Evolutionary conservation across 2,329 filamentous ascomycete genomes (phyloP), one percentile per base, ranked within the genome.

Genomic region (Colletotrichum plurivorum): DNA sequence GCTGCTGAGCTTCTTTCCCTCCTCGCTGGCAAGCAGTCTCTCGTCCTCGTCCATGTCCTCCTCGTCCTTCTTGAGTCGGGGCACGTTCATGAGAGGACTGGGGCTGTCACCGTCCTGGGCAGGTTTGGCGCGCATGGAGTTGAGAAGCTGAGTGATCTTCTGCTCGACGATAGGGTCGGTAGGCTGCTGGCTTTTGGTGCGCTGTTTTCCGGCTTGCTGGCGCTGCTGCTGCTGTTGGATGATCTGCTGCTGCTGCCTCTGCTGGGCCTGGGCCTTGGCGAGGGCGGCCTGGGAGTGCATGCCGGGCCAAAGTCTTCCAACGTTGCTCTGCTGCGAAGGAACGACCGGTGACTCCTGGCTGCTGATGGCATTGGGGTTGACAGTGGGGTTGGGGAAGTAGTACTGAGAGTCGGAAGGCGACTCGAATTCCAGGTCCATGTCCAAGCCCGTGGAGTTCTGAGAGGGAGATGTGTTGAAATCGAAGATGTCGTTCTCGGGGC

Each of bases 31-130:
- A 22, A 98, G 86, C 10, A 98, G 86, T 73, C 94, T 89, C 86
- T 98, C 96, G 75, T 98, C 96, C 80, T 98, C 95, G 75, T 99
- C 96, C 95, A 99, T 98, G 61, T 98, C 95, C 71, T 98, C 95
- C 76, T 98, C 95, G 52, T 98, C 94, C 87, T 98, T 98, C 87
- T 92, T 95, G 71, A 89, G 83, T 72, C 91, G 92, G 57, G 92
- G 86, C 74, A 94, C 88, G 78, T 94, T 92, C 64, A 90, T 85
- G n/a, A 91, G 79, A 13, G 86, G 78, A 41, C 79, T 75, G 27
- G 80, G 76, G 39, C 80, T 79, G 39, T 75, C 73, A 71, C 80
- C 82, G 27, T 87, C 84, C 56, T 88, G 84, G 7, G 84, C 81
- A 15, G 88, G 85, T 80, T 93, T 94, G 73, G 94, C 90, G 74